phyloP scores from a whole-genome alignment of 192 early-diverging fungal genomes.

The Physocladia obscura region DNA sequence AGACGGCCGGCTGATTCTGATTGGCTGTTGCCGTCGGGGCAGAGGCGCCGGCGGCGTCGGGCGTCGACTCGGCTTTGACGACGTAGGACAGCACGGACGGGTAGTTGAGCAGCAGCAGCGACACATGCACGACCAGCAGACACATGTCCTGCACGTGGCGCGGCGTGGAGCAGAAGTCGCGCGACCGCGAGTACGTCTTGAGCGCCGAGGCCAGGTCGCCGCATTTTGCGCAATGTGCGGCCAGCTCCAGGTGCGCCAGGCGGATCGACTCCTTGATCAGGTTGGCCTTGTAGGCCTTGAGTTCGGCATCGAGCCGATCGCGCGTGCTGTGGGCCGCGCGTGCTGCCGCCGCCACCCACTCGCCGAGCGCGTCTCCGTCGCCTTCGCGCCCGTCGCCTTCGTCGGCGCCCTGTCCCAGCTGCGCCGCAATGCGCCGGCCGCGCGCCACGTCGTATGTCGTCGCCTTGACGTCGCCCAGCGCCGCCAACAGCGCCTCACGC shows the following conservation, averaged over 20 bases:
- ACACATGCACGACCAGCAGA: conserved; percentile 77
- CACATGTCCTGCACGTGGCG: conserved; percentile 81
- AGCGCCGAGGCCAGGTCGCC: conserved; percentile 70
- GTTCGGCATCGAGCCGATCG: conserved; percentile 71
- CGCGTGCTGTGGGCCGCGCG: conserved; percentile 44
- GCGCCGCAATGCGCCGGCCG: too few species aligned
- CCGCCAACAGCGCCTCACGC: too few species aligned
- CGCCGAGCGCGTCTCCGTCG: too few species aligned
- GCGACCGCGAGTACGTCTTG: conserved; percentile 65
- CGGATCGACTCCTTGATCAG: conserved; percentile 83
- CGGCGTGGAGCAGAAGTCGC: conserved; percentile 77
- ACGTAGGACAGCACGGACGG: conserved; percentile 70
- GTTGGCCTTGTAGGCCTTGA: conserved; percentile 77
- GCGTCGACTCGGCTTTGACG: conserved; percentile 65
- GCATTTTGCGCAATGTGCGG: conserved; percentile 70
- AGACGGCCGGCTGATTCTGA: background rate
- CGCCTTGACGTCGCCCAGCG: too few species aligned
- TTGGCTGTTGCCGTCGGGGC: background rate
- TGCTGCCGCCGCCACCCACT: conserved; percentile 52
- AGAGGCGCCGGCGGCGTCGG: conserved; percentile 37
- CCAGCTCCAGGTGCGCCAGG: conserved; percentile 78
- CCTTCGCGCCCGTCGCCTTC: too few species aligned
- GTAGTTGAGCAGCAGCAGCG: too few species aligned
- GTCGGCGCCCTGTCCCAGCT: too few species aligned
- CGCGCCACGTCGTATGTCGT: too few species aligned